Percentiles rank a stretch among this genome's conserved stretches.
Conservation (phyloP, 306 rosid species). For the Sesbania bispinosa region DNA sequence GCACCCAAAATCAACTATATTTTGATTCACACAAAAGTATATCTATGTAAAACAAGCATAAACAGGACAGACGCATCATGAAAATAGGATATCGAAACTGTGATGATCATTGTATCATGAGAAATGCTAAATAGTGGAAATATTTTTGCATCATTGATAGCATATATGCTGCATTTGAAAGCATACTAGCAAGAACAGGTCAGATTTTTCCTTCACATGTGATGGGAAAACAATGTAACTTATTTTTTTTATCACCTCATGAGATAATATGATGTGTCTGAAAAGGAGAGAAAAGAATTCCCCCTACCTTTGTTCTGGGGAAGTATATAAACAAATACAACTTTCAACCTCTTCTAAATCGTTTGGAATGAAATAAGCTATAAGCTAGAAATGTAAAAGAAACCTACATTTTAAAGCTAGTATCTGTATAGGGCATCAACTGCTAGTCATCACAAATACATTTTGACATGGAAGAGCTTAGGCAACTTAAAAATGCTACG, state of each 20-base stretch:
- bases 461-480: not conserved
- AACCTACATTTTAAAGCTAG: not conserved
- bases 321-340: not conserved
- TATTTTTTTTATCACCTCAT: not conserved
- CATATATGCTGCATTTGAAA: not conserved
- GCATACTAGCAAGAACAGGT: not conserved
- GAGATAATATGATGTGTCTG: not conserved
- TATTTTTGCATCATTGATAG: not conserved
- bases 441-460: not conserved
- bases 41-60: conserved; percentile 3
- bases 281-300: not conserved
- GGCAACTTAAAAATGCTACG: conserved; percentile 2
- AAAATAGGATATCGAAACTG: not conserved
- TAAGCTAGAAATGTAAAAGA: not conserved
- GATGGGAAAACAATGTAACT: not conserved
- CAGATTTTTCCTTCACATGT: not conserved
- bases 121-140: not conserved
- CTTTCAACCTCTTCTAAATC: not conserved
- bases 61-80: not conserved
- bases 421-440: not conserved
- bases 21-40: not conserved
- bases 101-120: not conserved
- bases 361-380: not conserved
- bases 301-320: not conserved
- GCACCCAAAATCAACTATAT: conserved; percentile 1